phyloP scores from a whole-genome alignment of 495 filamentous ascomycete genomes.

The Tuber aestivum region DNA sequence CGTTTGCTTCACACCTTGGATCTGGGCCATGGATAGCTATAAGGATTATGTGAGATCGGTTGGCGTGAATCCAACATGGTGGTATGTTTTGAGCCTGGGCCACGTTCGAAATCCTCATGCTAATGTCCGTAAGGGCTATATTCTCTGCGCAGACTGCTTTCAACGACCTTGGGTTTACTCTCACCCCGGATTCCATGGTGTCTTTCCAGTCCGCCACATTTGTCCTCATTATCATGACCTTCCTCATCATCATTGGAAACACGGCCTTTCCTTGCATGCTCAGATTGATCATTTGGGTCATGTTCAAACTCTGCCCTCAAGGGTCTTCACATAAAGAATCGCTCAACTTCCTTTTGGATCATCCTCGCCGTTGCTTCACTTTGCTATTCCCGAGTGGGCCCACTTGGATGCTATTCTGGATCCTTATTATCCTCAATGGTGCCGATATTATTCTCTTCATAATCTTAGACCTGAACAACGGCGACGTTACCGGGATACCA shows the following conservation, averaged over 20 bases:
- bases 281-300: conserved; percentile 61
- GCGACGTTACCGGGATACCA: conserved; percentile 45
- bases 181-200: conserved; percentile 65
- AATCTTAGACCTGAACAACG: conserved; percentile 53
- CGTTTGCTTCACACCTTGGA: conserved; percentile 66
- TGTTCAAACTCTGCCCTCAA: conserved; percentile 51
- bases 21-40: conserved; percentile 55
- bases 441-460: conserved; percentile 58
- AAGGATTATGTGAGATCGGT: conserved; percentile 52
- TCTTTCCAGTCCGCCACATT: conserved; percentile 59
- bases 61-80: conserved; percentile 70
- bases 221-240: conserved; percentile 57
- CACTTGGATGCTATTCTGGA: conserved; percentile 60
- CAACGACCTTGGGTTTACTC: conserved; percentile 70
- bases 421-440: conserved; percentile 53
- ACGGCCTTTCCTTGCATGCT: conserved; percentile 71
- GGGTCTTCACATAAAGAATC: conserved; percentile 47
- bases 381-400: conserved; percentile 56
- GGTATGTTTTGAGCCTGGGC: conserved; percentile 45
- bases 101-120: conserved; percentile 3
- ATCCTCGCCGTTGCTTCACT: conserved; percentile 60
- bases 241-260: conserved; percentile 68
- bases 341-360: conserved; percentile 54
- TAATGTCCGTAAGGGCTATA: conserved; percentile 52
- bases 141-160: conserved; percentile 81